Base-by-base conservation (phyloP, 2,329 filamentous ascomycete genomes). In the Alternaria sp. region DNA sequence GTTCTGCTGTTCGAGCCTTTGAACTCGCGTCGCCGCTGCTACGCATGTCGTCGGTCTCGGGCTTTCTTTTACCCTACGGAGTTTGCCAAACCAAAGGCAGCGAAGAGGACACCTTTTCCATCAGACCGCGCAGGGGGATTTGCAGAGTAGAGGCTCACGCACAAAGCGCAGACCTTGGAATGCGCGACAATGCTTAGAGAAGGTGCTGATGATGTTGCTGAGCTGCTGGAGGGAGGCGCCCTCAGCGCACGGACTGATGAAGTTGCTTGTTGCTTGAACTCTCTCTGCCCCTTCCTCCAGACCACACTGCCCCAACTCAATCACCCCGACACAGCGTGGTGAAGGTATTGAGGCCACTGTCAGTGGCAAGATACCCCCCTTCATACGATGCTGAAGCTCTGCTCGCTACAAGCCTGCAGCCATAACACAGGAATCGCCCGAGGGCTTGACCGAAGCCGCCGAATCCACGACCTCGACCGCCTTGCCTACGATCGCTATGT, bases 401-500 rank as follows among this genome's bases (percentile, higher is more conserved):
- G 48, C 22, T 48, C 20, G 14, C n/a, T 18, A 9, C 38, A 36
- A 34, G 38, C 27, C 16, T 18, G 14, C 9, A 5, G 10, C 27
- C 5, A 27, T 41, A 36, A n/a, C 28, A 59, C 14, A 45, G 20
- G 25, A 25, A 12, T 20, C 16, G 57, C 16, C 44, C 43, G 56
- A 59, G 20, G 55, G 51, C 22, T 41, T 25, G 11, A 38, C 51
- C 51, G 50, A 59, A 59, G 44, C 54, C 44, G 25, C 36, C 34
- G 36, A 49, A 46, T 55, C 52, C 46, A 30, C 44, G 36, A 14
- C 57, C 49, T 28, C 12, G n/a, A 43, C 27, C 38, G 11, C 41
- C 25, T n/a, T 28, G 30, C 28, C 20, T 20, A n/a, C 38, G 3
- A 54, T 44, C 51, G 40, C 51, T 7, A n/a, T n/a, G 25, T 36